These are phyloP conservation scores for Talaromyces sp. DNA, from an alignment of 2,329 filamentous ascomycete genomes.

Conservation along the genomic window DNA sequence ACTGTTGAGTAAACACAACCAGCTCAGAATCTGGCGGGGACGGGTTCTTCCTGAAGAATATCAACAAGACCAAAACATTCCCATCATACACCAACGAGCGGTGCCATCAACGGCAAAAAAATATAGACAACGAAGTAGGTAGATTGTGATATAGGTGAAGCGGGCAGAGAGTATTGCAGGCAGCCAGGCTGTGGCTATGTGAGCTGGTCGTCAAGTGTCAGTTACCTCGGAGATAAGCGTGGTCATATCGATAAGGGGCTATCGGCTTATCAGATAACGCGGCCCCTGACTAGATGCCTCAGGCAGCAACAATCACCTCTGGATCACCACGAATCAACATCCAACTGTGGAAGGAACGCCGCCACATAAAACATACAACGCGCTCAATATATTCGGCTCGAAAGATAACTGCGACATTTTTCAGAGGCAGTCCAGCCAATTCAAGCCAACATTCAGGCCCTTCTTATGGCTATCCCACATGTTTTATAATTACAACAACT, in stretches of 20 bases:
- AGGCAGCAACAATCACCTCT: slow-evolving; percentile 4
- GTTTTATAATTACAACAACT: slow-evolving; percentile 23
- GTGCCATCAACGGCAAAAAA: background rate
- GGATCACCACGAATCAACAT: slow-evolving; percentile 5
- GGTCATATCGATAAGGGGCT: slow-evolving; percentile 5
- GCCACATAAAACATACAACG: background rate
- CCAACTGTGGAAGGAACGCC: background rate
- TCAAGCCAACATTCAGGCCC: background rate
- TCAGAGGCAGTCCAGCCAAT: background rate
- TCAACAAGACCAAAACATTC: background rate
- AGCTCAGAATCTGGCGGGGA: background rate
- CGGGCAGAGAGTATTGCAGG: background rate
- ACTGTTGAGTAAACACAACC: background rate
- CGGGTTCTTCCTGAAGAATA: background rate
- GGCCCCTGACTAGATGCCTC: slow-evolving; percentile 9
- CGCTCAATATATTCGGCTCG: background rate
- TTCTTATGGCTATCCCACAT: slow-evolving; percentile 21
- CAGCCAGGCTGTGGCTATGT: background rate
- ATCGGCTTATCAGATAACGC: slow-evolving; percentile 10
- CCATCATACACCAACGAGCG: background rate
- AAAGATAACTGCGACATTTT: background rate
- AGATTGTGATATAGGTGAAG: background rate
- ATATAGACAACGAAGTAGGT: background rate
- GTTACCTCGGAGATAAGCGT: slow-evolving; percentile 10
- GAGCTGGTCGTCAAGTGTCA: background rate